Evolutionary conservation across 768 basidiomycete genomes (phyloP).

Genomic region (Scleroderma bovista): DNA sequence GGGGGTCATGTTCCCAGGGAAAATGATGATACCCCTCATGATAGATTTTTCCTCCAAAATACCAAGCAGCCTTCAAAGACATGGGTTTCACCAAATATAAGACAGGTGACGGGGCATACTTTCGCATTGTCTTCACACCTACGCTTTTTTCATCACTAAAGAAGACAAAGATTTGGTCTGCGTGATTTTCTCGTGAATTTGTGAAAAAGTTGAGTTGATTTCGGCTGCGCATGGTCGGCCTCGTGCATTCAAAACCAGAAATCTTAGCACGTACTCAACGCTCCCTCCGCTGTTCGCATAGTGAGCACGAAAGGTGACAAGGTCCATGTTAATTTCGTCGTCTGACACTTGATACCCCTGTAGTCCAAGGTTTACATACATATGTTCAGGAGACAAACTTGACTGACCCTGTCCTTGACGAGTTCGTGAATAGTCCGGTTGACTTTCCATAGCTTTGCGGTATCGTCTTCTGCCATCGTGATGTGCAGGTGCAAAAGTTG

Average conservation of each 20-base stretch:
- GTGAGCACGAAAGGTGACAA: constrained; percentile 65
- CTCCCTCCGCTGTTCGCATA: constrained; percentile 71
- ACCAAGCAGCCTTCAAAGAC: constrained; percentile 59
- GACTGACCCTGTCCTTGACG: constrained; percentile 81
- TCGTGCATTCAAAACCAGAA: constrained; percentile 4
- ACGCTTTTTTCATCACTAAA: constrained; percentile 96
- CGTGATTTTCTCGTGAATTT: constrained; percentile 55
- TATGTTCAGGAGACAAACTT: constrained; percentile 15
- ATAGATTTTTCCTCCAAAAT: constrained; percentile 92
- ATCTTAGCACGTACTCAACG: constrained; percentile 68
- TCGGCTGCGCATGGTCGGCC: constrained; percentile 48
- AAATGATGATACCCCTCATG: constrained; percentile 89
- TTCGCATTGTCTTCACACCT: constrained; percentile 96
- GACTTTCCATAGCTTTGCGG: constrained; percentile 91
- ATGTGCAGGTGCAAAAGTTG: constrained; percentile 19
- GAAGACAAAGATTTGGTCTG: constrained; percentile 86
- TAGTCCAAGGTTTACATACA: constrained; percentile 6
- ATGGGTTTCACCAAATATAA: not conserved
- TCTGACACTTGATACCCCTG: constrained; percentile 93
- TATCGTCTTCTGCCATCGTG: constrained; percentile 75
- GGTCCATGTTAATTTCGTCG: constrained; percentile 88
- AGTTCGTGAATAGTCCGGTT: constrained; percentile 96
- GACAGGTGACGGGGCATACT: constrained; percentile 46
- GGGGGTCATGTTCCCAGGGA: constrained; percentile 94
- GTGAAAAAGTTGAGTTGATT: constrained; percentile 89